A percentile compares a stretch with the other conserved stretches of the same genome.
Conservation (phyloP, 352 stramenopile species). For the Pelagophyceae sp. region DNA sequence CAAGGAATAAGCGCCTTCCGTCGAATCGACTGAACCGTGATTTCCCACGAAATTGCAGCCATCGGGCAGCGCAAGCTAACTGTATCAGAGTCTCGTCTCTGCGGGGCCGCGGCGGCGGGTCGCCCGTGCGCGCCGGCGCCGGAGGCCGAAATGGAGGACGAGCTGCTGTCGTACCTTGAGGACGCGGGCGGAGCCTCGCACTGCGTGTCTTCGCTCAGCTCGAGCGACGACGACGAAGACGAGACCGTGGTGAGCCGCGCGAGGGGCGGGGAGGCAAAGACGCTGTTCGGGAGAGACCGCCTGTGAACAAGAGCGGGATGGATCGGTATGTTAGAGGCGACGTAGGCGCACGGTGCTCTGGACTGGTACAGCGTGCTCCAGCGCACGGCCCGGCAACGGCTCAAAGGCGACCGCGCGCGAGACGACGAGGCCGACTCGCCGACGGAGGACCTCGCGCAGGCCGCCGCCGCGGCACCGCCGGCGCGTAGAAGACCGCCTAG, state of each 20-base stretch:
- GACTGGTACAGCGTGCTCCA: slow-evolving; percentile 16
- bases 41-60: too few relatives aligned
- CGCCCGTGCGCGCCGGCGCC: too few relatives aligned
- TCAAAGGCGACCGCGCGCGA: not conserved
- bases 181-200: not conserved
- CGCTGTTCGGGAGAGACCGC: not conserved
- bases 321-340: not conserved
- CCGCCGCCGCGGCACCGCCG: not conserved
- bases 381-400: not conserved
- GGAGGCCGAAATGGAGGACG: not conserved
- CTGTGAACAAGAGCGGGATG: not conserved
- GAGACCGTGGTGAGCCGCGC: not conserved
- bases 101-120: too few relatives aligned
- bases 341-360: not conserved
- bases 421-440: not conserved
- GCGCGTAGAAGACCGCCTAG: too few relatives aligned
- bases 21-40: too few relatives aligned
- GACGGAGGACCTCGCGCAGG: not conserved
- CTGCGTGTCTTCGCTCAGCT: not conserved
- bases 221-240: not conserved
- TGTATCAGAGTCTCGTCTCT: not conserved
- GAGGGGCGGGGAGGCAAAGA: too few relatives aligned
- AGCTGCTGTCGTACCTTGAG: not conserved
- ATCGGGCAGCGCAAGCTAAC: too few relatives aligned
- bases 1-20: not conserved